Evolutionary conservation across 768 basidiomycete species (phyloP), one percentile per base, ranked within the genome.

Genomic region (Suillus bovinus): DNA sequence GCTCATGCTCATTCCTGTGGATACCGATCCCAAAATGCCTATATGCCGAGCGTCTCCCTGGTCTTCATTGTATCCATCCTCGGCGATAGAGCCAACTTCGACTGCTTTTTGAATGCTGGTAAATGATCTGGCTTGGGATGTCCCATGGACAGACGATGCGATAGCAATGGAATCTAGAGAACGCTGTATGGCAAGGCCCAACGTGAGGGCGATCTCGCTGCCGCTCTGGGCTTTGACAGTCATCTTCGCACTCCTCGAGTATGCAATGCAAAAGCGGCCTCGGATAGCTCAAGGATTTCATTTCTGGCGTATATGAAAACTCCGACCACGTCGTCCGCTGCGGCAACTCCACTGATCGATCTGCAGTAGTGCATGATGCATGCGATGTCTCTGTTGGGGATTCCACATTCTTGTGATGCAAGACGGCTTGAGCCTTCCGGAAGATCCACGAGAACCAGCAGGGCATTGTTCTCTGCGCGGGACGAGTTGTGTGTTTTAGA

Each of bases 301-400:
- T 56, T 36, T 60, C 64, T 41, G 60, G 59, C 8, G 61, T 66
- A 4, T 65, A 64, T 9, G 71, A 61, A 55, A 76, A 74, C 58
- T 70, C 66, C 53, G 73, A 74, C 73, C 72, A 72, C 22, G 74
- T 76, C 42, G 73, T 71, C 50, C 66, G 69, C 13, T 64, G 65
- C 22, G 14, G 58, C 13, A 55, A 29, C 27, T 10, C 44, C 4
- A 50, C 44, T 2, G 62, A 33, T 5, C 47, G 31, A 24, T 41
- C 33, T 55, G 50, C 66, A 36, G 33, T 38, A 20, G 38, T 20
- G 17, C n/a, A 3, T 52, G 36, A 38, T 38, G 36, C 31, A 52
- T n/a, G 54, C 10, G 54, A 38, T 38, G 16, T 4, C 24, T 38
- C 36, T 17, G 33, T 34, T 34, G 54, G 36, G 24, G 36, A 38